Base-by-base conservation (phyloP, 371 early-diverging fungal species). In the Mortierella sp. region DNA sequence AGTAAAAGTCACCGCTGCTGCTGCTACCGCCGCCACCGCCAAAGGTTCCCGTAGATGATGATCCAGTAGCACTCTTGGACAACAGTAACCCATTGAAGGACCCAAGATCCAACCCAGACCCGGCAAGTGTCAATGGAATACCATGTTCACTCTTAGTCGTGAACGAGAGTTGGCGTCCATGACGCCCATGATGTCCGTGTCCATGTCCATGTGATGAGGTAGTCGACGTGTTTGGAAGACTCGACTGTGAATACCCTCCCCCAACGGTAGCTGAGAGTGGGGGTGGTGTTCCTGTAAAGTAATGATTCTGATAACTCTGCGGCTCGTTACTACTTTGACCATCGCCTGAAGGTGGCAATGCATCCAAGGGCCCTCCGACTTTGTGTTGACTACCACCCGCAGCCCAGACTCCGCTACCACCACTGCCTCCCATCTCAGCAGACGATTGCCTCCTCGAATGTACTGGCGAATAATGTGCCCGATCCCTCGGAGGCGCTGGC, bases 61-160 rank as follows among this genome's bases (percentile, higher is more conserved):
- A 63, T 28, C 65, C 65, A 65, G 19, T 9, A 1, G 38, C 24
- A 65, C 38, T 19, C 8, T 65, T 65, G 34, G 65, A 38, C 34
- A 38, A 31, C 21, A 65, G 21, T 8, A 65, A 24, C 7, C 38
- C 65, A 65, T 38, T 65, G 24, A 38, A 21, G 24, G 65, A 38
- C 34, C 65, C 65, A 3, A 38, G 21, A 65, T 65, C 65, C 5
- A 65, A 19, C 8, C 38, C 38, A 8, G 65, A 65, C 0, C 65
- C 73, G 14, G 58, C 26, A 13, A 48, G 31, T 0, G 34, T 24
- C 34, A 47, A 14, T 1, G 70, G 42, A 7, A 45, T 58, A 6
- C 63, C 75, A 26, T 44, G 34, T 19, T 78, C 82, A 26, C 75
- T 78, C 75, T 82, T 82, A 34, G 82, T 78, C 34, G 82, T 82